These are phyloP conservation scores for Colletotrichum musicola DNA, from an alignment of 2,329 filamentous ascomycete species.

Conservation along the genomic window DNA sequence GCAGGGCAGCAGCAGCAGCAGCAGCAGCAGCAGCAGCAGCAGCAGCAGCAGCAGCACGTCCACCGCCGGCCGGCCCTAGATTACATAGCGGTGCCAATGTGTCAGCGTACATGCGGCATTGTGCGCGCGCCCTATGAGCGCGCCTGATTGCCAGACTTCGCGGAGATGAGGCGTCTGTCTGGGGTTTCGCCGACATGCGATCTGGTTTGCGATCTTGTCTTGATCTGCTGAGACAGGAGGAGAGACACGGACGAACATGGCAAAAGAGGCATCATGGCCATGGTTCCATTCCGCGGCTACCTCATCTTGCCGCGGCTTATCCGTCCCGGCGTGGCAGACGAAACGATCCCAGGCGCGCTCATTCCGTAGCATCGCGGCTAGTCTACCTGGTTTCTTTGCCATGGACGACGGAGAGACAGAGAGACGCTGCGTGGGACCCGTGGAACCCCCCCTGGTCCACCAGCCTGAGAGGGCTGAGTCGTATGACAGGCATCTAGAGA, in stretches of 20 bases:
- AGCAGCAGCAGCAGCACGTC: background rate
- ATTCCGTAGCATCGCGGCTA: slow-evolving; percentile 39
- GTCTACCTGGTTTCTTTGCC: background rate
- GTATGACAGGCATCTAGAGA: slow-evolving; percentile 36
- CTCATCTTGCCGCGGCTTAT: slow-evolving; percentile 34
- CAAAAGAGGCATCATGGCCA: slow-evolving; percentile 33
- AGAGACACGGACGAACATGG: slow-evolving; percentile 33
- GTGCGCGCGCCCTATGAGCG: background rate
- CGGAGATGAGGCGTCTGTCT: slow-evolving; percentile 31
- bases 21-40: background rate
- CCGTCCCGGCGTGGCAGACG: slow-evolving; percentile 15
- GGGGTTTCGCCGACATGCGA: slow-evolving; percentile 37
- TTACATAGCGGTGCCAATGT: background rate
- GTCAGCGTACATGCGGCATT: slow-evolving; percentile 12
- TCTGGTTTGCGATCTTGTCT: slow-evolving; percentile 32
- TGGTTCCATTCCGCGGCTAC: slow-evolving; percentile 33
- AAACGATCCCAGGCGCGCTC: slow-evolving; percentile 37
- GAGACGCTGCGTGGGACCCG: slow-evolving; percentile 36
- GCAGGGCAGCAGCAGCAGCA: background rate
- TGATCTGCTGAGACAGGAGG: slow-evolving; percentile 37
- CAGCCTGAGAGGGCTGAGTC: slow-evolving; percentile 40
- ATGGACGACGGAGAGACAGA: slow-evolving; percentile 1
- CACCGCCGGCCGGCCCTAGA: slow-evolving; percentile 22
- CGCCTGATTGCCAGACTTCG: no score
- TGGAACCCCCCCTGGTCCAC: slow-evolving; percentile 23